These are phyloP conservation scores for Phytophthora pseudosyringae DNA, from an alignment of 352 stramenopile species.

Conservation along the genomic window DNA sequence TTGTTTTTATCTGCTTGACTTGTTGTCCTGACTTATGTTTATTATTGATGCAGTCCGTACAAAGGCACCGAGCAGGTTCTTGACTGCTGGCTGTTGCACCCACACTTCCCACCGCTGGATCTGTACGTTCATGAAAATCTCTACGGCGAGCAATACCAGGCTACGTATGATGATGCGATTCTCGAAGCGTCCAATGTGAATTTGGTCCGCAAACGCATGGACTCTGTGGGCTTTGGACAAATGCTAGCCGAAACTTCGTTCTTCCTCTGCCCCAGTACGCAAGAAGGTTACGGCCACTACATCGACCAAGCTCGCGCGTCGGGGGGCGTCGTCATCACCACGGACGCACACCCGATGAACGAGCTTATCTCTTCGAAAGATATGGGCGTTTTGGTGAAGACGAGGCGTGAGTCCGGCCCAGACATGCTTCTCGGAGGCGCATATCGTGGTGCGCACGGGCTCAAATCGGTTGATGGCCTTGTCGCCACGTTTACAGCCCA, in stretches of 20 bases:
- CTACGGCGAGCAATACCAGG: constrained; percentile 24
- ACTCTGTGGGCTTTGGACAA: constrained; percentile 41
- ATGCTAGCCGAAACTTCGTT: constrained; percentile 50
- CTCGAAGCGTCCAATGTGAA: constrained; percentile 30
- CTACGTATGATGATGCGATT: constrained; percentile 30
- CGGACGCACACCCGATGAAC: constrained; percentile 69
- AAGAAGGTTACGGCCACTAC: constrained; percentile 73
- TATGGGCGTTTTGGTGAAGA: constrained; percentile 25
- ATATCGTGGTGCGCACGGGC: constrained; percentile 28
- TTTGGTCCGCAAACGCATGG: constrained; percentile 39
- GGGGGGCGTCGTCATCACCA: constrained; percentile 57
- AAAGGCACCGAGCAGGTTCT: constrained; percentile 61
- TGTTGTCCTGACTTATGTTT: neutral
- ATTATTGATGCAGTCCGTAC: constrained; percentile 35
- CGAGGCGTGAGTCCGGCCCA: neutral
- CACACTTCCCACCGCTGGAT: constrained; percentile 48
- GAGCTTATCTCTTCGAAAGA: constrained; percentile 43
- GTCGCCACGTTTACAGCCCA: constrained; percentile 25
- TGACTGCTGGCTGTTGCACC: constrained; percentile 58
- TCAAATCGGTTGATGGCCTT: constrained; percentile 29
- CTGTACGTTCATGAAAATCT: constrained; percentile 35
- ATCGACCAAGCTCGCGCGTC: constrained; percentile 65
- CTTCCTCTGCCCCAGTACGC: constrained; percentile 58
- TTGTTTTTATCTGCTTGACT: neutral
- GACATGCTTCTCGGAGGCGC: constrained; percentile 31